Conservation (phyloP, 495 filamentous ascomycete genomes). For the Parathielavia hyrcaniae region DNA sequence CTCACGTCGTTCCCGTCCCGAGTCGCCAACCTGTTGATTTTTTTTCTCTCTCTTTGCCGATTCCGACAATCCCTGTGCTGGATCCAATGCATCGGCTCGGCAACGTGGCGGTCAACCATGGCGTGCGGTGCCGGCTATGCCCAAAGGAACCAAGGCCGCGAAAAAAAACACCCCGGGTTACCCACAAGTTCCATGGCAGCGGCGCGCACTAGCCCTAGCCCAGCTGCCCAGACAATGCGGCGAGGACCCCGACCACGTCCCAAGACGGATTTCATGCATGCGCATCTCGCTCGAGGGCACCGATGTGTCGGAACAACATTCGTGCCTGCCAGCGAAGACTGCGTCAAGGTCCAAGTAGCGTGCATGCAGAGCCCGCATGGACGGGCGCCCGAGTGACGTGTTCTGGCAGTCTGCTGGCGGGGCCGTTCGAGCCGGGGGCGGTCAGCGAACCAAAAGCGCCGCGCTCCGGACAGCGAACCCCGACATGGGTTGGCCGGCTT, state of each 20-base stretch:
- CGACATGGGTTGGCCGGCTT: neutral
- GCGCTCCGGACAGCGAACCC: neutral
- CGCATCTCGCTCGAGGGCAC: constrained; percentile 12
- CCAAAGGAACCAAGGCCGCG: constrained; percentile 7
- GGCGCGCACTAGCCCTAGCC: constrained; percentile 12
- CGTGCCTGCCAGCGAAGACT: constrained; percentile 21
- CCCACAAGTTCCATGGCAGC: constrained; percentile 2
- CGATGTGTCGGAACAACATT: constrained; percentile 29
- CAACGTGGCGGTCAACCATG: constrained; percentile 24
- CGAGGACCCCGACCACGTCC: neutral
- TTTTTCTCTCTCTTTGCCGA: constrained; percentile 13
- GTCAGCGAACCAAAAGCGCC: constrained; percentile 14
- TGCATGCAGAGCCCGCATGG: constrained; percentile 27
- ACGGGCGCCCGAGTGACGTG: constrained; percentile 25
- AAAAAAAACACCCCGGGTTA: neutral
- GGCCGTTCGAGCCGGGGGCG: neutral
- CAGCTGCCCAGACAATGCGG: neutral
- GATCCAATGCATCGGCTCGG: constrained; percentile 16
- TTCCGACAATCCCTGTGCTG: neutral
- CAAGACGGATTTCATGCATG: neutral
- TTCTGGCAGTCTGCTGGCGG: constrained; percentile 9
- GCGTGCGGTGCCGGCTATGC: constrained; percentile 5
- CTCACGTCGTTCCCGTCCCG: neutral
- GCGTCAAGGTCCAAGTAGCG: constrained; percentile 16
- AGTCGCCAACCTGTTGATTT: constrained; percentile 9